phyloP scores from a whole-genome alignment of 2,329 filamentous ascomycete species.

The Cercospora janseana region DNA sequence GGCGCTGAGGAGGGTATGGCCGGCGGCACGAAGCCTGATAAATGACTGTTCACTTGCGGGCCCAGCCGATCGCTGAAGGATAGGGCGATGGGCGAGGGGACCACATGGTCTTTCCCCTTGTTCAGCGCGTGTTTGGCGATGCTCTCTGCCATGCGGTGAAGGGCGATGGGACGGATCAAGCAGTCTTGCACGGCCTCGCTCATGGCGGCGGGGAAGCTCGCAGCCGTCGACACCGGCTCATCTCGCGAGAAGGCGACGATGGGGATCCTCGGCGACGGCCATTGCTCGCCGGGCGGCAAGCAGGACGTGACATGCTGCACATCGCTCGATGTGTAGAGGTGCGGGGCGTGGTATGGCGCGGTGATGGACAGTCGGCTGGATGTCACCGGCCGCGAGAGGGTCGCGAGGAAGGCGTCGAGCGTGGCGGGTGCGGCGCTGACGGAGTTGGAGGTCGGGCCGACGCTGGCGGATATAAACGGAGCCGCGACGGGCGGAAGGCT shows the following conservation, averaged over 20 bases:
- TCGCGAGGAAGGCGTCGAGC: slow-evolving; percentile 8
- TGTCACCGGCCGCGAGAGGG: background rate
- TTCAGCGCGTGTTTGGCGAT: slow-evolving; percentile 8
- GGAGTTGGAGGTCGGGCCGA: background rate
- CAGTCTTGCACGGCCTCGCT: slow-evolving; percentile 15
- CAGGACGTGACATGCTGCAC: slow-evolving; percentile 12
- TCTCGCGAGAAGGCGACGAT: slow-evolving; percentile 15
- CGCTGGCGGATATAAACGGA: slow-evolving; percentile 2
- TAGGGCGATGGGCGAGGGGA: slow-evolving; percentile 11
- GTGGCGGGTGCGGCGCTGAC: slow-evolving; percentile 4
- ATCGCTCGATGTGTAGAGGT: slow-evolving; percentile 24
- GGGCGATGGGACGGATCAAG: slow-evolving; percentile 14
- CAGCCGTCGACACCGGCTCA: background rate
- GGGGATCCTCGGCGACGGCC: slow-evolving; percentile 4
- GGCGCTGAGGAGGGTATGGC: background rate
- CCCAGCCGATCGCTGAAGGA: slow-evolving; percentile 8
- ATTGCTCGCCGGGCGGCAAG: background rate
- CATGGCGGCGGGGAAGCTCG: slow-evolving; percentile 7
- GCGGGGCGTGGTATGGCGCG: slow-evolving; percentile 22
- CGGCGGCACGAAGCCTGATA: background rate
- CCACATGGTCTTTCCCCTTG: slow-evolving; percentile 6
- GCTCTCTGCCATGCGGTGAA: slow-evolving; percentile 10
- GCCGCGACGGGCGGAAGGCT: background rate
- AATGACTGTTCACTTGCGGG: slow-evolving; percentile 7
- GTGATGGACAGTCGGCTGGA: slow-evolving; percentile 18